phyloP scores from a whole-genome alignment of 129 eudicot genomes.

The Chrysanthemum seticuspe region DNA sequence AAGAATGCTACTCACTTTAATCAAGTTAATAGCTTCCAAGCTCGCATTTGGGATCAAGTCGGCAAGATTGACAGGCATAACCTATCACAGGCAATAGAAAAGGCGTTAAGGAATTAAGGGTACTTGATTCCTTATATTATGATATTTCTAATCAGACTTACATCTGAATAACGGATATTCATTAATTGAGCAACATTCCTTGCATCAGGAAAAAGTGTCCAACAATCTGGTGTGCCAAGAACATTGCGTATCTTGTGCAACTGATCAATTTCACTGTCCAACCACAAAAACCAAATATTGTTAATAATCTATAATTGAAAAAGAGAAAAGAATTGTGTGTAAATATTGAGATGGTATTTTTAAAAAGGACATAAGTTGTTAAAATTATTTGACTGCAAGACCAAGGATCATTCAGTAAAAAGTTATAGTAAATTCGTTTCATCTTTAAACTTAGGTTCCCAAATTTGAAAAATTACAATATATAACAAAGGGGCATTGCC shows the following conservation, averaged over 20 bases:
- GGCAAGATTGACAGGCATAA: slow-evolving; percentile 69
- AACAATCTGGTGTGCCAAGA: slow-evolving; percentile 83
- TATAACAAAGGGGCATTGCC: too few relatives aligned
- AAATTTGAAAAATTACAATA: neutral
- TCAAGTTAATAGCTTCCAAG: slow-evolving; percentile 81
- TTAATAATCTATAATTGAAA: slow-evolving; percentile 13
- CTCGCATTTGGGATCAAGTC: slow-evolving; percentile 81
- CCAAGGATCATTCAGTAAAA: neutral
- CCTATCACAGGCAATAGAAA: slow-evolving; percentile 40
- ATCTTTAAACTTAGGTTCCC: neutral
- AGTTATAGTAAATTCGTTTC: neutral
- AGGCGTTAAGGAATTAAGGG: neutral
- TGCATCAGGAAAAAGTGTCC: slow-evolving; percentile 69
- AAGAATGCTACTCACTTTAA: slow-evolving; percentile 36
- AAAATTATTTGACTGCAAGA: slow-evolving; percentile 1
- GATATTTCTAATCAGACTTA: slow-evolving; percentile 32
- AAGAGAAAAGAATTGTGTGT: neutral
- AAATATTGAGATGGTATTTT: neutral
- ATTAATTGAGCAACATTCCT: slow-evolving; percentile 55
- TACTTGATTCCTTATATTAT: neutral
- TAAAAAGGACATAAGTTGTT: neutral
- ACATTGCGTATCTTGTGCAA: slow-evolving; percentile 85
- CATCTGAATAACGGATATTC: slow-evolving; percentile 54
- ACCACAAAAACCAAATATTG: slow-evolving; percentile 11
- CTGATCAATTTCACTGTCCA: slow-evolving; percentile 95